phyloP scores from a whole-genome alignment of 257 asterid genomes.

The Fraxinus pennsylvanica region DNA sequence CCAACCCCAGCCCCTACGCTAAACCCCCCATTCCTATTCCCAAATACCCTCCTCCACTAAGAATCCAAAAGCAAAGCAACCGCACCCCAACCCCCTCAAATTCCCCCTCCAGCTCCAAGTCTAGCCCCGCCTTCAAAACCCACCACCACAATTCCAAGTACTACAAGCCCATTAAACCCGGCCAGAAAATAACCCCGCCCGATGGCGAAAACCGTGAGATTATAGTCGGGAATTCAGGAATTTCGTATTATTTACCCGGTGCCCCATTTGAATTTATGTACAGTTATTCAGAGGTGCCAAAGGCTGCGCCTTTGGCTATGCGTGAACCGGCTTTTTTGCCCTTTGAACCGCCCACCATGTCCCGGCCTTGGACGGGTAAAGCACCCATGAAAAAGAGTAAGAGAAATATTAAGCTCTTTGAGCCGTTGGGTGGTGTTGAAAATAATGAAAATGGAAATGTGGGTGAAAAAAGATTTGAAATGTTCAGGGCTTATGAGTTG shows the following conservation, averaged over 20 bases:
- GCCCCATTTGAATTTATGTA: constrained; percentile 94
- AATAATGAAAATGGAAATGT: constrained; percentile 23
- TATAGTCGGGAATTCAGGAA: constrained; percentile 67
- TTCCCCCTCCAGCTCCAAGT: constrained; percentile 17
- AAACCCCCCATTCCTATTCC: constrained; percentile 64
- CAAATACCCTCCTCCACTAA: constrained; percentile 57
- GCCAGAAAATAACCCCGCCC: constrained; percentile 53
- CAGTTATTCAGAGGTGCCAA: constrained; percentile 87
- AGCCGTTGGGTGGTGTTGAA: constrained; percentile 51
- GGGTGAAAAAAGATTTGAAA: constrained; percentile 49
- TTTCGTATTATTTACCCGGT: constrained; percentile 78
- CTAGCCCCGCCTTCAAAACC: constrained; percentile 57
- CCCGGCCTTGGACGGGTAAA: constrained; percentile 98
- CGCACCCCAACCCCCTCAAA: constrained; percentile 21
- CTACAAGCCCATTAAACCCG: constrained; percentile 81
- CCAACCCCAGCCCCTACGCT: constrained; percentile 39
- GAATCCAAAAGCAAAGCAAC: constrained; percentile 23
- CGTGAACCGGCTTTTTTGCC: constrained; percentile 94
- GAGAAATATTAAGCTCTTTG: constrained; percentile 69
- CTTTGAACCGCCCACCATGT: constrained; percentile 91
- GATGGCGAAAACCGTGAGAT: constrained; percentile 57
- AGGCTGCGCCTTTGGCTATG: constrained; percentile 74
- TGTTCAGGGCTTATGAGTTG: constrained; percentile 69
- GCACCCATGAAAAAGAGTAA: constrained; percentile 86
- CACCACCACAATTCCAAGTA: constrained; percentile 65